phyloP scores from a whole-genome alignment of 192 early-diverging fungal species.

The Mortierella alpina region DNA sequence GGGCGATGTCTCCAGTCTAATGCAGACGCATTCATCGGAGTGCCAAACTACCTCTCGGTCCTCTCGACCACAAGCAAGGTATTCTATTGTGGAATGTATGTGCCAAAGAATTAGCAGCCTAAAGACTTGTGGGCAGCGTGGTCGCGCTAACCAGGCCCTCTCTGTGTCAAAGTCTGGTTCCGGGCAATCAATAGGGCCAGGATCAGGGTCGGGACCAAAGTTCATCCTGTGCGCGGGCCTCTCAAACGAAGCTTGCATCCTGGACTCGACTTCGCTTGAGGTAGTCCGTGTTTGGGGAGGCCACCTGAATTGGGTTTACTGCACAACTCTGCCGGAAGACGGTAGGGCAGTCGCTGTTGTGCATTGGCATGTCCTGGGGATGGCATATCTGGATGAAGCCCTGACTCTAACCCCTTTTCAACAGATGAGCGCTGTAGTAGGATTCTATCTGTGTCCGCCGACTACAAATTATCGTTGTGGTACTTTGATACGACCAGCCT shows the following conservation, averaged over 20 bases:
- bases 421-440: conserved; percentile 51
- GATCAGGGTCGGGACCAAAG: conserved; percentile 40
- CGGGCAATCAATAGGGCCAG: too few relatives aligned
- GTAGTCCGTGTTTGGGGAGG: conserved; percentile 69
- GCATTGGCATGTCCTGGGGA: background rate
- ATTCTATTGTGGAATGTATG: background rate
- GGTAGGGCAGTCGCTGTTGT: conserved; percentile 34
- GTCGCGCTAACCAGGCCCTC: background rate
- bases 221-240: conserved; percentile 66
- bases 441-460: conserved; percentile 58
- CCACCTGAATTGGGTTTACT: conserved; percentile 66
- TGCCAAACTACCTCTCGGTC: conserved; percentile 59
- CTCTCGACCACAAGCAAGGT: conserved; percentile 47
- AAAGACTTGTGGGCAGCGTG: too few relatives aligned
- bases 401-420: background rate
- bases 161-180: background rate
- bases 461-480: conserved; percentile 64
- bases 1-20: conserved; percentile 63
- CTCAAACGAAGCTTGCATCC: conserved; percentile 62
- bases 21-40: conserved; percentile 56
- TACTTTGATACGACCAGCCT: conserved; percentile 60
- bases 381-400: background rate
- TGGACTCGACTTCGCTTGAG: conserved; percentile 63
- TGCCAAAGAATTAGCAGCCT: too few relatives aligned
- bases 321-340: conserved; percentile 59